Conservation (phyloP, 352 stramenopile genomes). For the Phytophthora boehmeriae region DNA sequence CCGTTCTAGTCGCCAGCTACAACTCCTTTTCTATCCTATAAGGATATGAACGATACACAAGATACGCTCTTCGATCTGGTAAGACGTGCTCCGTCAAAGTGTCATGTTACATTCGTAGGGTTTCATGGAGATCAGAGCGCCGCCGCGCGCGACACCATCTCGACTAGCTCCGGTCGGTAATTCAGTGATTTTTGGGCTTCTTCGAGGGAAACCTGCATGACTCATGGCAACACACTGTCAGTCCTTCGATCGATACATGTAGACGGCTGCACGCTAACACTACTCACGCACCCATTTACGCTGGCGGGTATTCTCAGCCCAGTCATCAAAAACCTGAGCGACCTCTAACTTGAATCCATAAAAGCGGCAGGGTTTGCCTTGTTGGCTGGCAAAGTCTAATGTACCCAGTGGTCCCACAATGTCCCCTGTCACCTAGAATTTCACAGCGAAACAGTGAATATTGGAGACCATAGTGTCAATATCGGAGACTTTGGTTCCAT, state of each 20-base stretch:
- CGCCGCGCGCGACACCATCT: conserved; percentile 43
- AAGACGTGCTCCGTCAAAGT: no score
- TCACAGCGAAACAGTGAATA: conserved; percentile 1
- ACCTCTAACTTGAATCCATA: conserved; percentile 49
- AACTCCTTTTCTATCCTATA: neutral
- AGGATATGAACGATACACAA: neutral
- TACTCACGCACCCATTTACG: conserved; percentile 56
- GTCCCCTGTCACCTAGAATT: conserved; percentile 44
- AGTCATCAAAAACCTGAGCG: conserved; percentile 51
- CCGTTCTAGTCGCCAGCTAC: neutral
- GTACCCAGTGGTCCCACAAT: conserved; percentile 45
- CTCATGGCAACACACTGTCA: neutral
- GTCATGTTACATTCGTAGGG: no score
- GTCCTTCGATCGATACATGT: neutral
- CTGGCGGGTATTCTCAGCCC: conserved; percentile 56
- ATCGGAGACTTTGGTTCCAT: neutral
- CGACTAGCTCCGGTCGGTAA: conserved; percentile 48
- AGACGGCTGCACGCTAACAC: neutral
- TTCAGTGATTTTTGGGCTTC: conserved; percentile 34
- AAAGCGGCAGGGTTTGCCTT: conserved; percentile 55
- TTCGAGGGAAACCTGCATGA: conserved; percentile 38
- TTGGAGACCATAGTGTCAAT: neutral
- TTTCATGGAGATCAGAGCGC: conserved; percentile 9
- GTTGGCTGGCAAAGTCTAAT: conserved; percentile 55
- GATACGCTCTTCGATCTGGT: neutral